Evolutionary conservation across 495 filamentous ascomycete genomes (phyloP), one percentile per base, ranked within the genome.

Genomic region (Acidomyces sp.): DNA sequence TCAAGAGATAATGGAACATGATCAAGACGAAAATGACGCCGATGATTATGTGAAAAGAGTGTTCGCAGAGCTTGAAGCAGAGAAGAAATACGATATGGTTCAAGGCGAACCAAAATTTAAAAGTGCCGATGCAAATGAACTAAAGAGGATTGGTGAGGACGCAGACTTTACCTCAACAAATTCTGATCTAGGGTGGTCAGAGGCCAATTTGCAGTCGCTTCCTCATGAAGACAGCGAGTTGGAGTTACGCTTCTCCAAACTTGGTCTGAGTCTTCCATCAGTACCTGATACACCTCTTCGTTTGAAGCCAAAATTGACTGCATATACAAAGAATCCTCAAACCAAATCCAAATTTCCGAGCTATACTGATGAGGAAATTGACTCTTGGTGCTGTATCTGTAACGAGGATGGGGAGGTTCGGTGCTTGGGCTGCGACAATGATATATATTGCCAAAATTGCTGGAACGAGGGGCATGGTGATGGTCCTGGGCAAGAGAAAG

Each of bases 381-480:
- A 72, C 33, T 71, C 61, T 17, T 82, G 78, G 78, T 84, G 79
- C 53, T 64, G 70, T 11, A 80, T 82, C 32, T 84, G 79, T 49
- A 72, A 72, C 22, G 74, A 75, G 25, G 76, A 82, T 47, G 77
- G 75, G 3, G 67, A 67, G 3, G 59, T 82, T 9, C 55, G 58
- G 36, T 84, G 79, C 51, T 37, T 67, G 2, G 78, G 73, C 9
- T 82, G 79, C 51, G 75, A 76, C 41, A 66, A 63, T 6, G 76
- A 82, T 41, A 53, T 76, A 13, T 84, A 80, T 51, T 84, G 79
- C 55, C 62, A 58, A 7, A 53, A 65, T 4, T 82, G 79, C 59
- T 84, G 77, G 78, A 62, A 59, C 34, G 79, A 80, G 49, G 78
- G 79, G 53, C 79, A 84, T 31, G 48, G 48, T 2, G 37, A 24